phyloP scores from a whole-genome alignment of 2,329 filamentous ascomycete genomes.

The Alternaria dauci region DNA sequence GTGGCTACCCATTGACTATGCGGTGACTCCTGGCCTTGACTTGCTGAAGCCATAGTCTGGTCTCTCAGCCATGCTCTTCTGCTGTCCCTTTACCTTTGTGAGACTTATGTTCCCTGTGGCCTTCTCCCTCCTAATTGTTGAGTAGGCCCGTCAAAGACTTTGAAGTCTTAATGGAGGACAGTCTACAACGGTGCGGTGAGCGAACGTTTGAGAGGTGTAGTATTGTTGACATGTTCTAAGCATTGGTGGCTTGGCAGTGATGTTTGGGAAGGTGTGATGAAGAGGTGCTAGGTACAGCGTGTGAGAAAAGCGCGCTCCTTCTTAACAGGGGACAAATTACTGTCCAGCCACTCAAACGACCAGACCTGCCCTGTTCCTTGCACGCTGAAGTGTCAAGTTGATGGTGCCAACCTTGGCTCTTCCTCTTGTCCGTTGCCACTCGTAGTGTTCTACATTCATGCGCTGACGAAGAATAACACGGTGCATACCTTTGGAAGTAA shows the following conservation, averaged over 20 bases:
- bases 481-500: background rate
- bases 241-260: background rate
- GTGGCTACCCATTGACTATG: background rate
- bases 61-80: background rate
- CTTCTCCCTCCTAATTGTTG: background rate
- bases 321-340: background rate
- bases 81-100: background rate
- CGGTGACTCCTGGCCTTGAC: background rate
- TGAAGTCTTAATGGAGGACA: background rate
- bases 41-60: background rate
- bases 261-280: background rate
- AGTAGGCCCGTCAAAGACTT: background rate
- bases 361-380: background rate
- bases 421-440: background rate
- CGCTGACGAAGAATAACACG: background rate
- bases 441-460: background rate
- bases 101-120: background rate
- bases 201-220: background rate
- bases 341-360: background rate
- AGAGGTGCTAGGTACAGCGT: background rate
- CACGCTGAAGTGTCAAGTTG: background rate
- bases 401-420: background rate
- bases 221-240: background rate
- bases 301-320: background rate
- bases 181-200: background rate